Conservation (phyloP, 495 filamentous ascomycete species). For the Xylaria bambusicola region DNA sequence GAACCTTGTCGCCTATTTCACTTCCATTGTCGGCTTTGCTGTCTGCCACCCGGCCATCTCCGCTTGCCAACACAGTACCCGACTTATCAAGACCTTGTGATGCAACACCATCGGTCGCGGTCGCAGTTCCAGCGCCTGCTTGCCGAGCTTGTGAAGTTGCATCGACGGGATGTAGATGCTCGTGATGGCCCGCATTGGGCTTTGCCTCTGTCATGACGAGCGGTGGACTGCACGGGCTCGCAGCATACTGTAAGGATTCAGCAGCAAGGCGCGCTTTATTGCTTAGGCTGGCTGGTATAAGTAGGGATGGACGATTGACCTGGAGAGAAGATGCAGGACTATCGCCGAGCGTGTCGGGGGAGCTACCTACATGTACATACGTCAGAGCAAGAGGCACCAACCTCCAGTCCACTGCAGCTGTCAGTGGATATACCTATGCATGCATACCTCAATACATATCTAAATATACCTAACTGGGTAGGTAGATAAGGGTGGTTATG, state of each 20-base stretch:
- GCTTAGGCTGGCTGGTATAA: background rate
- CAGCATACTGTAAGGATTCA: constrained; percentile 15
- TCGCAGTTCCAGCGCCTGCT: background rate
- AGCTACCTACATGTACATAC: background rate
- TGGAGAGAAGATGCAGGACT: background rate
- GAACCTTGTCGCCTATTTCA: constrained; percentile 32
- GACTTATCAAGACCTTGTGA: background rate
- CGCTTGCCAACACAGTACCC: background rate
- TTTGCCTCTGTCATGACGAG: constrained; percentile 47
- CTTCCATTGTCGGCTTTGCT: constrained; percentile 31
- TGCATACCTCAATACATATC: no score
- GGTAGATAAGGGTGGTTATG: no score
- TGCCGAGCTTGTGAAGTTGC: constrained; percentile 12
- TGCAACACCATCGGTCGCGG: background rate
- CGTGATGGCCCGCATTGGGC: constrained; percentile 41
- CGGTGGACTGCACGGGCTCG: constrained; percentile 7
- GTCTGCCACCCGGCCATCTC: constrained; percentile 13
- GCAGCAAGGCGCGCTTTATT: constrained; percentile 6
- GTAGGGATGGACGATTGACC: background rate
- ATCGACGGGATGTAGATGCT: constrained; percentile 7
- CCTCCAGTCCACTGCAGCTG: no score
- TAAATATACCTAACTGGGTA: no score
- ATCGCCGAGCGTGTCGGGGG: background rate
- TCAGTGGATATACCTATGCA: no score
- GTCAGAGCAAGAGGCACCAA: constrained; percentile 8